Evolutionary conservation across 1,139 yeast genomes (phyloP).

Genomic region (Scheffersomyces illinoinensis): DNA sequence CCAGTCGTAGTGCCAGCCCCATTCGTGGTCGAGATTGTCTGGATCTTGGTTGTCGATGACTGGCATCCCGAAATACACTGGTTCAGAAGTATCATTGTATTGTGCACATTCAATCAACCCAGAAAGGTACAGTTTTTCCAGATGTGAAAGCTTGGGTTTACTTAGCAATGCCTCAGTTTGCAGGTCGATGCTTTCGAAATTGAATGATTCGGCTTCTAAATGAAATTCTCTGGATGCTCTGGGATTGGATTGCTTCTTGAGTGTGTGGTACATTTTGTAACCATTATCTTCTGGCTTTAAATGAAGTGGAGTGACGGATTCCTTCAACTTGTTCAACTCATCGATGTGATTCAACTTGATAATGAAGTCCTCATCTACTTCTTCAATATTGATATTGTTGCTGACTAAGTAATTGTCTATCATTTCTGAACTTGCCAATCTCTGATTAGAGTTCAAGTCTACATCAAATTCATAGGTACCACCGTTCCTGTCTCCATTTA

Average conservation of each 20-base stretch:
- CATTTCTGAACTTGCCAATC: conserved; percentile 13
- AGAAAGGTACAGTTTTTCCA: conserved; percentile 12
- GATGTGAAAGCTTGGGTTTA: conserved; percentile 6
- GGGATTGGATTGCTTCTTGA: conserved; percentile 15
- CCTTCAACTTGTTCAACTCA: conserved; percentile 18
- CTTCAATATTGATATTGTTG: conserved; percentile 9
- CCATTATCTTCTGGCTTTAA: conserved; percentile 22
- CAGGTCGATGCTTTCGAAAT: conserved; percentile 19
- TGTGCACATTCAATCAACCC: conserved; percentile 12
- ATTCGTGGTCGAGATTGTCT: conserved; percentile 22
- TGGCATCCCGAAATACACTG: conserved; percentile 20
- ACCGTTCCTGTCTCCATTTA: conserved; percentile 25
- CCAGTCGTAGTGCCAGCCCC: conserved; percentile 30
- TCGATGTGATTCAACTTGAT: conserved; percentile 21
- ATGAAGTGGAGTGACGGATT: conserved; percentile 18
- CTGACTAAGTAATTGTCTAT: conserved; percentile 8
- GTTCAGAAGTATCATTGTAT: conserved; percentile 14
- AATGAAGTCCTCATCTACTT: conserved; percentile 12
- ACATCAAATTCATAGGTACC: conserved; percentile 35
- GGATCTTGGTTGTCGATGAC: conserved; percentile 14
- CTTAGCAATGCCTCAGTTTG: conserved; percentile 21
- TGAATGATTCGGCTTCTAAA: conserved; percentile 22
- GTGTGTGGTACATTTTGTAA: conserved; percentile 22
- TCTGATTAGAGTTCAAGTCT: conserved; percentile 13
- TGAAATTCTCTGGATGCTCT: conserved; percentile 17